Base-by-base conservation (phyloP, 306 rosid genomes). In the Glycine latifolia region DNA sequence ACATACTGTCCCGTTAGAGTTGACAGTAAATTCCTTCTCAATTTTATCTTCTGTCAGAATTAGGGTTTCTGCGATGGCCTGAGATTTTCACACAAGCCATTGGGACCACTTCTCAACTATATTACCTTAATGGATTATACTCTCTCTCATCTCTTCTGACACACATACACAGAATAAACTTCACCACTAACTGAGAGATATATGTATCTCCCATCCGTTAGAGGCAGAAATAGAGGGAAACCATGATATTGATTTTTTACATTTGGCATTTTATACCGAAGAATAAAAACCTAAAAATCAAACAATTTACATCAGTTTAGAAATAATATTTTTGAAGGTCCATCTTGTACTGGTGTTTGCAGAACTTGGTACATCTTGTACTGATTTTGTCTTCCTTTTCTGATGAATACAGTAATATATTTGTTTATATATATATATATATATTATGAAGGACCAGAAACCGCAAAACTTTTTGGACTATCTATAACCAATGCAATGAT, bases 21-120 rank as follows among this genome's bases (percentile, higher is more conserved):
- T 80, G 26, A 73, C 70, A 78, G 68, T 37, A 83, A 77, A 60
- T 68, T 63, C 72, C 55, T 81, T 43, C 62, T 75, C 66, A 71
- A 8, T 79, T 84, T 78, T 77, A 82, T 75, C 65, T 9, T 71
- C 13, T 85, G 83, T 87, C 83, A 31, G 90, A 82, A 75, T 85
- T 87, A 83, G 89, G 88, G 83, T 80, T 88, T 87, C 81, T 47
- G 37, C 67, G 3, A 55, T 53, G 68, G 37, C 67, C 76, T 71
- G 53, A 73, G 79, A 75, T 66, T 73, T 65, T 76, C 79, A 54
- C 47, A 14, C 49, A 37, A 65, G 46, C 58, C 4, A 39, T 79
- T 81, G 76, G 94, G 97, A 90, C 97, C 97, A 92, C 97, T 90
- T 92, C 75, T 92, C 94, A 90, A 90, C 94, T 83, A 37, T 37